Conservation (phyloP, 139 green algal genomes). For the Chlamydomonas schloesseri region DNA sequence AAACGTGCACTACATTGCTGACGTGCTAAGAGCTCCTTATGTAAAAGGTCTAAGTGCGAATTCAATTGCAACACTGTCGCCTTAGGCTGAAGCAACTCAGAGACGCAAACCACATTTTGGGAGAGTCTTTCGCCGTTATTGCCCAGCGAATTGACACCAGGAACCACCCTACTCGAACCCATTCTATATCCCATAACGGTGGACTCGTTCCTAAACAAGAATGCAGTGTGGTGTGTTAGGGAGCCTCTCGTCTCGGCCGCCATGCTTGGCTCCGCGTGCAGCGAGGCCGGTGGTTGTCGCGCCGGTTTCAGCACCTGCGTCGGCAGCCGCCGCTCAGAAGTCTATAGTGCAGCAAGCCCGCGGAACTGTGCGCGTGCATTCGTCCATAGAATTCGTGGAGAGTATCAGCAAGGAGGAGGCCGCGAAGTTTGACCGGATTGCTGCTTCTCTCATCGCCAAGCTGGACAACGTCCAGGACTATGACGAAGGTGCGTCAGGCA, state of each 20-base stretch:
- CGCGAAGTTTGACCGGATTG: conserved; percentile 59
- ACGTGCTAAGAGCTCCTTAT: no score
- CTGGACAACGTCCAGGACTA: conserved; percentile 43
- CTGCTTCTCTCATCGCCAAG: conserved; percentile 55
- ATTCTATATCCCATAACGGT: no score
- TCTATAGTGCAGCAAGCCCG: neutral
- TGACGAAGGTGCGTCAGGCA: neutral
- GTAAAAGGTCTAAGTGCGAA: no score
- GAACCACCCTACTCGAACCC: no score
- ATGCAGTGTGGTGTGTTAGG: neutral
- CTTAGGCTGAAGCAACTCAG: no score
- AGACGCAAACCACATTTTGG: no score
- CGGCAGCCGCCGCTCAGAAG: neutral
- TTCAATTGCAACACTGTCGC: no score
- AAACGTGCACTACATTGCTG: no score
- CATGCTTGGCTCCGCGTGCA: neutral
- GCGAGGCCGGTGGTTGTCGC: neutral
- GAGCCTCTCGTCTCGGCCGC: neutral
- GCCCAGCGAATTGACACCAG: no score
- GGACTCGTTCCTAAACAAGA: no score
- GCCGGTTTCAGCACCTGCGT: neutral
- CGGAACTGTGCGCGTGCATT: neutral
- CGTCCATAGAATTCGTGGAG: conserved; percentile 43
- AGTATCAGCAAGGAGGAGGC: conserved; percentile 48
- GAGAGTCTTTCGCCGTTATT: no score